A percentile compares a stretch with the other conserved stretches of the same genome.
phyloP scores from a whole-genome alignment of 1,284 basidiomycete genomes.

The Leucoagaricus sp. region DNA sequence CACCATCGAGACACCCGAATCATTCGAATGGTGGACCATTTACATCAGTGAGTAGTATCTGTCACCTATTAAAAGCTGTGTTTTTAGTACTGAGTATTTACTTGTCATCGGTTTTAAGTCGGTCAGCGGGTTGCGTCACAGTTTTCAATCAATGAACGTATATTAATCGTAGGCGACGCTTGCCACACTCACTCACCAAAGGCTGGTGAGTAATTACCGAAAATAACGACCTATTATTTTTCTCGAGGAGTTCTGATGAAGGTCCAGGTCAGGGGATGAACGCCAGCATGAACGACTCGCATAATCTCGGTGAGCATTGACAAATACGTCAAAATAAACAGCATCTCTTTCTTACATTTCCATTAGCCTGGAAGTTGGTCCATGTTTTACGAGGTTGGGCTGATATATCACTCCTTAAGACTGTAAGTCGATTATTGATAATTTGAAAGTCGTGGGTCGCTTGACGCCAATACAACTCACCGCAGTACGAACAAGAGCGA shows the following conservation, averaged over 20 bases:
- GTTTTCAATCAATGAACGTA: slow-evolving; percentile 66
- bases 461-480: no score
- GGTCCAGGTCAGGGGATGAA: slow-evolving; percentile 69
- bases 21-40: slow-evolving; percentile 80
- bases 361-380: slow-evolving; percentile 72
- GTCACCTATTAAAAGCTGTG: neutral
- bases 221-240: no score
- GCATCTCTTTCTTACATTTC: neutral
- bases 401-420: slow-evolving; percentile 63
- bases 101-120: slow-evolving; percentile 32
- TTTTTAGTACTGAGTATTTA: neutral
- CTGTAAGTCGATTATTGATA: no score
- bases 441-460: no score
- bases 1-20: slow-evolving; percentile 54
- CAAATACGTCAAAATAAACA: neutral
- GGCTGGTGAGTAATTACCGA: slow-evolving; percentile 41
- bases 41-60: slow-evolving; percentile 56
- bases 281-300: slow-evolving; percentile 82
- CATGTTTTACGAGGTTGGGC: slow-evolving; percentile 77
- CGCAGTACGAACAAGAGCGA: slow-evolving; percentile 76
- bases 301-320: slow-evolving; percentile 67
- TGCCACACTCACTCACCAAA: slow-evolving; percentile 88
- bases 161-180: slow-evolving; percentile 83
- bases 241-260: neutral
- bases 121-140: slow-evolving; percentile 77